These are phyloP conservation scores for Fusarium begoniae DNA, from an alignment of 2,329 filamentous ascomycete genomes.

Conservation along the genomic window DNA sequence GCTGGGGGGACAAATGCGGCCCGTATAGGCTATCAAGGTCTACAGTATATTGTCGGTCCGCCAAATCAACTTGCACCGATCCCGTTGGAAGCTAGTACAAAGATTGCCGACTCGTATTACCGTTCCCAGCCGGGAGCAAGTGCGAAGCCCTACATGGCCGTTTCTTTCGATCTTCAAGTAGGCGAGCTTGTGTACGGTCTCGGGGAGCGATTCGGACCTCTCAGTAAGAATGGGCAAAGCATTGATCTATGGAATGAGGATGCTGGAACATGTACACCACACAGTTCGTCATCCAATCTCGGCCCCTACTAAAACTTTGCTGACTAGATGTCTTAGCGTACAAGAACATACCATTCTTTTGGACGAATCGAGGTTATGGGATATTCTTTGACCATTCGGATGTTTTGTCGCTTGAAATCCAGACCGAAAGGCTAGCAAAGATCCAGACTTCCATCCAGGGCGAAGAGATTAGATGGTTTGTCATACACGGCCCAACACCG, in stretches of 20 bases:
- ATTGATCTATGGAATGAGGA: not conserved
- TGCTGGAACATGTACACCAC: not conserved
- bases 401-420: not conserved
- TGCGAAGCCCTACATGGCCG: not conserved
- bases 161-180: not conserved
- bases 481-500: not conserved
- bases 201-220: not conserved
- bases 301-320: too few species aligned
- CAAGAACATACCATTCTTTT: not conserved
- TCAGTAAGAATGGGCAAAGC: not conserved
- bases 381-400: not conserved
- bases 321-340: not conserved
- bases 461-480: not conserved
- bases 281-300: not conserved
- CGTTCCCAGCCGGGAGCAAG: not conserved
- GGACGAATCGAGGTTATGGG: not conserved
- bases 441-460: not conserved
- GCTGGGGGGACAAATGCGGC: not conserved
- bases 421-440: not conserved
- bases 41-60: not conserved
- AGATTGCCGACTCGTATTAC: not conserved
- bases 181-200: not conserved
- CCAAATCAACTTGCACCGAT: not conserved
- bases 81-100: not conserved
- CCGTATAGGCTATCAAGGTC: not conserved